These are phyloP conservation scores for Diaporthe longicolla DNA, from an alignment of 2,329 filamentous ascomycete species.

Conservation along the genomic window DNA sequence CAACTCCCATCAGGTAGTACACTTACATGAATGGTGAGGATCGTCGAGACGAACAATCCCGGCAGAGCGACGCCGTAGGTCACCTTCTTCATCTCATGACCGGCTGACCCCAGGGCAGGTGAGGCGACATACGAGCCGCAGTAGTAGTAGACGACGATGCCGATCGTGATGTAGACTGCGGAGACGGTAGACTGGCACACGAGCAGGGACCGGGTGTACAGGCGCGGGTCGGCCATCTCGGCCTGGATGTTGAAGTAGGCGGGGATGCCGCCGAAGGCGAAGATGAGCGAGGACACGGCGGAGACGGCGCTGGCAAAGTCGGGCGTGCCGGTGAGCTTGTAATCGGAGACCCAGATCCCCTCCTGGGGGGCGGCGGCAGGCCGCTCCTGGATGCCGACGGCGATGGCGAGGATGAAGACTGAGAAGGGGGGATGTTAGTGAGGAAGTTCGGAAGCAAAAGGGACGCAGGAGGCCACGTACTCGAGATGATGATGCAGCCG, in stretches of 20 bases:
- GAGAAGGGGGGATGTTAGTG: conserved; percentile 44
- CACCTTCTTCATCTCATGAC: conserved; percentile 51
- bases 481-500: conserved; percentile 60
- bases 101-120: conserved; percentile 49
- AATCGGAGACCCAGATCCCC: conserved; percentile 56
- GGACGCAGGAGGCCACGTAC: neutral
- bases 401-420: conserved; percentile 54
- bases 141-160: conserved; percentile 51
- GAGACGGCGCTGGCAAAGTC: conserved; percentile 69
- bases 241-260: conserved; percentile 70
- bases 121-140: conserved; percentile 50
- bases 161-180: conserved; percentile 49
- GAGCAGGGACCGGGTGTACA: conserved; percentile 55
- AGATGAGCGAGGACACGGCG: conserved; percentile 67
- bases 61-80: conserved; percentile 51
- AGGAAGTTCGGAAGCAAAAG: neutral
- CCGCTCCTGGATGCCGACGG: conserved; percentile 60
- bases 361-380: conserved; percentile 69
- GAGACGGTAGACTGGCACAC: conserved; percentile 47
- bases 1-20: neutral
- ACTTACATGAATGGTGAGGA: conserved; percentile 49
- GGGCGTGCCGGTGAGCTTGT: conserved; percentile 66
- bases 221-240: conserved; percentile 68
- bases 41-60: conserved; percentile 44
- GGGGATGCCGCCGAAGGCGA: conserved; percentile 65